Conservation (phyloP, 768 basidiomycete species). For the Calocera viscosa region DNA sequence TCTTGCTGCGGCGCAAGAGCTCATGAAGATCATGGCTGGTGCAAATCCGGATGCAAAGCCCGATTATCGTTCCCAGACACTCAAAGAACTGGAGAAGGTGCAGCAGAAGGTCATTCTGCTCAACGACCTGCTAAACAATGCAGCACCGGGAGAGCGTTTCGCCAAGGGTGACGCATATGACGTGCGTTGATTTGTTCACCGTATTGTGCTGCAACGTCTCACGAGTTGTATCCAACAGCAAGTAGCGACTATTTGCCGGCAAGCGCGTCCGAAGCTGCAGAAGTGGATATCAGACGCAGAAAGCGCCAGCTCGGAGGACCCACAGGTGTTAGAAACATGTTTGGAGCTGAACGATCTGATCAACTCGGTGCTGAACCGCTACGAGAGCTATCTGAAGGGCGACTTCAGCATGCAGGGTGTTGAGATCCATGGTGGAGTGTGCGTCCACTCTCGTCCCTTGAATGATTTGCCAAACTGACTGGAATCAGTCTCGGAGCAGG, state of each 20-base stretch:
- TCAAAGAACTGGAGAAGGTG: conserved; percentile 83
- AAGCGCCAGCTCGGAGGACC: conserved; percentile 15
- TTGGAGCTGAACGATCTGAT: conserved; percentile 96
- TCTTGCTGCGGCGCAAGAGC: conserved; percentile 85
- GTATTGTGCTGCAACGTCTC: not conserved
- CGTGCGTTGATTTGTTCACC: conserved; percentile 36
- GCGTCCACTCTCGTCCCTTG: conserved; percentile 27
- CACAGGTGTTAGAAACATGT: conserved; percentile 38
- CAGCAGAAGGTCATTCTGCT: conserved; percentile 91
- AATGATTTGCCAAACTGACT: not conserved
- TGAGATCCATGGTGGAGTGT: conserved; percentile 26
- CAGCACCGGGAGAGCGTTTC: conserved; percentile 66
- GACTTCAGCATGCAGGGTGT: conserved; percentile 42
- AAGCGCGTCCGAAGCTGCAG: conserved; percentile 86
- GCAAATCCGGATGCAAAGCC: conserved; percentile 92
- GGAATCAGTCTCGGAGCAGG: not conserved
- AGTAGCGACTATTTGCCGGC: conserved; percentile 69
- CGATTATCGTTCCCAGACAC: conserved; percentile 81
- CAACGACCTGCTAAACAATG: conserved; percentile 94
- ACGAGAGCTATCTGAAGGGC: conserved; percentile 86
- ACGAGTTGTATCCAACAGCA: conserved; percentile 40
- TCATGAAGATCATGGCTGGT: conserved; percentile 92
- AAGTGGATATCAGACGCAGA: conserved; percentile 96
- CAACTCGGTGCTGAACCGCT: conserved; percentile 79
- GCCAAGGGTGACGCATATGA: conserved; percentile 87